These are phyloP conservation scores for Linum lewisii DNA, from an alignment of 345 rosid species.

Conservation along the genomic window DNA sequence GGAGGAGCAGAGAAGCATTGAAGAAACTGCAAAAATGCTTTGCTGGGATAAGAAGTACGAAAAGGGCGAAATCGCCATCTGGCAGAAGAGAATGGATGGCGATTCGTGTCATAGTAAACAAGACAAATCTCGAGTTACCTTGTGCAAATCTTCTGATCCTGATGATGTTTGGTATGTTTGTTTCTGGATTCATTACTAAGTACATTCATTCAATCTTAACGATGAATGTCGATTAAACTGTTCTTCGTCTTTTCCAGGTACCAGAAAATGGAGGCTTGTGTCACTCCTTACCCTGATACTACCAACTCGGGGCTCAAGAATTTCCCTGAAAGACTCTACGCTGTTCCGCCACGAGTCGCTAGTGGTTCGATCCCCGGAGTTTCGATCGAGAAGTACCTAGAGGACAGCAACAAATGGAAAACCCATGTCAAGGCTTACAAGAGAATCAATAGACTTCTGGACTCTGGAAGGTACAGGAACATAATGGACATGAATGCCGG, in stretches of 20 bases:
- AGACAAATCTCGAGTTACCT: slow-evolving; percentile 53
- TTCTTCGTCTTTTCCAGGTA: slow-evolving; percentile 39
- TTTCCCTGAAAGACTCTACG: slow-evolving; percentile 75
- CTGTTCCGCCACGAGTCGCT: slow-evolving; percentile 76
- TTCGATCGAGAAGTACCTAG: slow-evolving; percentile 70
- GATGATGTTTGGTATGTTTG: slow-evolving; percentile 88
- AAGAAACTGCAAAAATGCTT: slow-evolving; percentile 72
- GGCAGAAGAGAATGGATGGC: slow-evolving; percentile 75
- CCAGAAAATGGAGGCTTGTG: slow-evolving; percentile 85
- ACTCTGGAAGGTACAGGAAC: slow-evolving; percentile 84
- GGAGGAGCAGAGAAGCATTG: slow-evolving; percentile 82
- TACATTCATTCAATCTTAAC: not conserved
- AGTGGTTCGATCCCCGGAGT: slow-evolving; percentile 83
- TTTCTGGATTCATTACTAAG: slow-evolving; percentile 2
- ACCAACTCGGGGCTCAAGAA: slow-evolving; percentile 40
- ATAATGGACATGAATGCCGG: slow-evolving; percentile 99
- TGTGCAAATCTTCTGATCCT: slow-evolving; percentile 61
- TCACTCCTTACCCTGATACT: slow-evolving; percentile 73
- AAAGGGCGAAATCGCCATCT: slow-evolving; percentile 85
- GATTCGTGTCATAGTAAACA: slow-evolving; percentile 45
- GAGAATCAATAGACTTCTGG: slow-evolving; percentile 62
- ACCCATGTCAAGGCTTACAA: slow-evolving; percentile 82
- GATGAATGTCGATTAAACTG: not conserved
- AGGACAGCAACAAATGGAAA: slow-evolving; percentile 68
- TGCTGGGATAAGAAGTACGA: slow-evolving; percentile 96